Evolutionary conservation across 306 rosid species (phyloP), one percentile per base, ranked within the genome.

Genomic region (Pterocarpus macrocarpus): DNA sequence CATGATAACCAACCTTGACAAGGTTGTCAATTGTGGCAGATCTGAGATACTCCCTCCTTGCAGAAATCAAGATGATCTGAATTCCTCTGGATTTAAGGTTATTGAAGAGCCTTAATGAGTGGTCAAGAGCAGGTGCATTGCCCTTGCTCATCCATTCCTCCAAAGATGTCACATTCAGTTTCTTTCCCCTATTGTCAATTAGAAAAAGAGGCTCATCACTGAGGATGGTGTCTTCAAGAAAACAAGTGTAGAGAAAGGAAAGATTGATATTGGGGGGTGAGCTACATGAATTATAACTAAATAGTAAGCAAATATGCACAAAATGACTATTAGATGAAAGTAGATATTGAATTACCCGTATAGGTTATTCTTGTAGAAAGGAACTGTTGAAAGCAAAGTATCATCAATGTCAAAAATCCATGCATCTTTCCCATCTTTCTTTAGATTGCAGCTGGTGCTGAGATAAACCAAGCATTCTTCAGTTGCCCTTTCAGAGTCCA

Each of bases 351-450:
- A 61, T 17, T 63, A 72, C 71, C 58, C 84, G 5, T 80, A 80
- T 68, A 49, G 49, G 39, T 53, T 64, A 80, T 73, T 53, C 79
- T 80, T 64, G 50, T 80, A 72, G 66, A 28, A 80, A 72, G 84
- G 84, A 64, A 73, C 2, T 11, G 73, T 72, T 2, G 84, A 80
- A 52, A 80, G 68, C 17, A 80, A 38, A 28, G 84, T 80, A 12
- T 72, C 79, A 80, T 80, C 84, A 80, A 80, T 73, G 61, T 80
- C 68, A 64, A 72, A 80, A 52, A 80, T 41, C 84, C 84, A 80
- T 39, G 79, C 79, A 80, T 80, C 79, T 72, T 38, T 55, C 30
- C 84, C 79, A 73, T 80, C 84, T 73, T 80, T 80, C 79, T 72
- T 80, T 34, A 72, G 84, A 80, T 53, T 80, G 61, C 79, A 72